Base-by-base conservation (phyloP, 2,329 filamentous ascomycete genomes). In the Cladosporium colombiae region DNA sequence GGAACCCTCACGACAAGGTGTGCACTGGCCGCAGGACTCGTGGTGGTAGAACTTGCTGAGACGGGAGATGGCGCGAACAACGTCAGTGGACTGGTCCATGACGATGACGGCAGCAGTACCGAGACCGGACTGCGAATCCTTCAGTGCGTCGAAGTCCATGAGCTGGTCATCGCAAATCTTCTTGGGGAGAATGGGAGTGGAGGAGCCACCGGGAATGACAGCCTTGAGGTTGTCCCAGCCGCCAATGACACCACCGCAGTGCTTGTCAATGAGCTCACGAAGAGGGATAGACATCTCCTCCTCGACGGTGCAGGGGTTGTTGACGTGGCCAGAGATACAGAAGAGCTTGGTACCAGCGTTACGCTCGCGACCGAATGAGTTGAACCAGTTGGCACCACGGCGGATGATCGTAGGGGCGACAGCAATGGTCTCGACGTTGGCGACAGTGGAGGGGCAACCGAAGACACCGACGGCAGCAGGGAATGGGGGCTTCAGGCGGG, bases 231-330 rank as follows among this genome's bases (percentile, higher is more conserved):
- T 99, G 79, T 99, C 95, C 95, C 95, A 99, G 66, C 95, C 95
- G 69, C 95, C 95, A 74, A 89, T 89, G 62, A 99, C 95, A 80
- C 95, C 95, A 78, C 95, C 95, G 78, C 95, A 98, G 86, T 99
- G 95, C 83, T 92, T 95, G 70, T 99, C 95, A 74, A 99, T 98
- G 69, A 99, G 88, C 81, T 99, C 95, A 53, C 91, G 90, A 67
- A 99, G 88, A 52, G 95, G 91, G 72, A 99, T 99, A 62, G 92
- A 96, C 95, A 99, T 99, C 83, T 99, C 95, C 83, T 99, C 95
- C 81, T 99, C 95, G 68, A 99, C 95, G 0, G 95, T 98, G 80
- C 88, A 92, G 64, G 95, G 95, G 84, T 98, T 96, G 86, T 99
- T 99, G 83, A 99, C 95, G 80, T 98, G 92, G 31, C 95, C 95